Base-by-base conservation (phyloP, 2,329 filamentous ascomycete species). In the Fusarium sp. region DNA sequence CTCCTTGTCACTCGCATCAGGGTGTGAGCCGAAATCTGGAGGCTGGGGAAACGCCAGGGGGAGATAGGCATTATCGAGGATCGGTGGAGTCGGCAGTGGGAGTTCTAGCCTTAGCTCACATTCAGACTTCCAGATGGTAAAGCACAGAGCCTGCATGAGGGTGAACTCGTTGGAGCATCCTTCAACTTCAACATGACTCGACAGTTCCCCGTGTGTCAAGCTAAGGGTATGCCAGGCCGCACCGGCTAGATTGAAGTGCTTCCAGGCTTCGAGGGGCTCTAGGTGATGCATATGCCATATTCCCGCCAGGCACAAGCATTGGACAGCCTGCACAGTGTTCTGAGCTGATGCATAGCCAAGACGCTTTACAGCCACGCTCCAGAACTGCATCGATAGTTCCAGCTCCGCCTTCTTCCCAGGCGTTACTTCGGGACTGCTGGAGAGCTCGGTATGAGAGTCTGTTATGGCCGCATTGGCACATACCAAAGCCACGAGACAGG, bases 401-500 rank as follows among this genome's bases (percentile, higher is more conserved):
- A 25, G 22, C 41, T 42, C 41, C 6, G 41, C n/a, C 41, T 25
- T 42, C 15, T 25, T 42, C 15, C 17, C 41, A 17, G 41, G n/a
- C n/a, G 41, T 22, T 7, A 7, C n/a, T 9, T 42, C 41, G 12
- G 11, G 9, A 17, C 15, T 42, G 6, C 41, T 42, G 14, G 41
- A 25, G 14, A 42, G 4, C 5, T 42, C 41, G 15, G 41, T 42
- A 17, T 42, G n/a, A 10, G n/a, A 17, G 41, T 42, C 41, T 17
- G 41, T 42, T 22, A 42, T 42, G 10, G 41, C 41, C 6, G 41
- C 41, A 4, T 25, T 42, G 15, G 41, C 41, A 42, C 41, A 42
- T 3, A 42, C 41, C 41, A 42, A 10, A 42, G 41, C n/a, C 14
- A 42, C n/a, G 0, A 42, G 15, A 0, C 41, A 42, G 0, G 41